Base-by-base conservation (phyloP, 2,329 filamentous ascomycete species). In the Bertia moriformis region DNA sequence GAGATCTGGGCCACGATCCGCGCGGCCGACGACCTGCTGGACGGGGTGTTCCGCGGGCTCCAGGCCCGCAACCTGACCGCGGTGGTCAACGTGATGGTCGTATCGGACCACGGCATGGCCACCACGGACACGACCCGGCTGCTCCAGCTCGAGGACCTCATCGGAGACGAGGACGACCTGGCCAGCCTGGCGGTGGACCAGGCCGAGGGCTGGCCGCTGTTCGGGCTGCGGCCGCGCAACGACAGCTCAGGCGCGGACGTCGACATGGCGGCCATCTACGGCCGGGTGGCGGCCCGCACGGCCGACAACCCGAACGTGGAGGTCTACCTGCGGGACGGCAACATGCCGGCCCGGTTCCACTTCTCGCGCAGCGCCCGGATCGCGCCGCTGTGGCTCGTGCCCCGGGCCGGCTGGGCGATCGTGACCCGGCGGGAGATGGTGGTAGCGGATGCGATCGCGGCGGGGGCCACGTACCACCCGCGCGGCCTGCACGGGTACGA, bases 101-200 rank as follows among this genome's bases (percentile, higher is more conserved):
- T 98, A 2, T 95, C 87, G 1, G 91, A 98, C 54, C 91, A 98
- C 54, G 91, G 91, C 38, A 98, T 98, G 91, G 91, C 91, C 1
- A 93, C 87, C 0, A 96, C 91, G 0, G 83, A 88, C 43, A 74
- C 72, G 0, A 68, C 77, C 14, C 73, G 91, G 10, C 65, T 96
- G 36, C 71, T 96, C 18, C 91, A 96, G 58, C 66, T 96, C 2
- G 91, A 98, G 45, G 86, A 95, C 51, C 61, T 96, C 3, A 67
- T 96, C 37, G n/a, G n/a, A n/a, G 85, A 95, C 53, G 68, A 82
- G 4, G 63, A 62, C 38, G 75, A 84, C 48, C 63, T 73, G 5
- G 57, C 58, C 4, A n/a, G n/a, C n/a, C n/a, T n/a, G n/a, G 71
- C 86, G 48, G 78, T 96, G 35, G 80, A 82, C 42, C 86, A 91